Evolutionary conservation across 2,329 filamentous ascomycete species (phyloP).

Genomic region (Paracoccidioides lutzii): DNA sequence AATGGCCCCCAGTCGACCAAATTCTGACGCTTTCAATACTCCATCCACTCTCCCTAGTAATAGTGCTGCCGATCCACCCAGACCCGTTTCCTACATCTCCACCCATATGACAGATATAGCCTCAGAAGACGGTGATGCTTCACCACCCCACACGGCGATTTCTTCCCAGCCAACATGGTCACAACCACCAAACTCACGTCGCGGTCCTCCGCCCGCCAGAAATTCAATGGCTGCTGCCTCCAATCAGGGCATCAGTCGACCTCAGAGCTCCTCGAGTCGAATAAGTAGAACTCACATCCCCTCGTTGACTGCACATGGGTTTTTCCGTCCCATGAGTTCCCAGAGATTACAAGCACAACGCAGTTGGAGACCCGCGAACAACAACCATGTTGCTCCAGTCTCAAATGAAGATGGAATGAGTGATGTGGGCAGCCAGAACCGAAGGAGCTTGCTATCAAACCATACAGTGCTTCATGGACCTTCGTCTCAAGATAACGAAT

Average conservation of each 20-base stretch:
- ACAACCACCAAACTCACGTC: constrained; percentile 45
- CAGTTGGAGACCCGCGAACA: constrained; percentile 40
- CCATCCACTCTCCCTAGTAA: background rate
- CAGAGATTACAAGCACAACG: constrained; percentile 86
- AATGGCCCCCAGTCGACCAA: constrained; percentile 7
- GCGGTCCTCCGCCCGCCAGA: constrained; percentile 33
- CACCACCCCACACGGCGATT: constrained; percentile 26
- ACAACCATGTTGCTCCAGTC: constrained; percentile 18
- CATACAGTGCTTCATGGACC: constrained; percentile 31
- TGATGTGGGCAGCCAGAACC: constrained; percentile 37
- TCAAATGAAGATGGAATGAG: constrained; percentile 32
- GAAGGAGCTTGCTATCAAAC: constrained; percentile 48
- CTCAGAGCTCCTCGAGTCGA: constrained; percentile 48
- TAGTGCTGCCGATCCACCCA: constrained; percentile 13
- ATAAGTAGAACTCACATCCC: constrained; percentile 79
- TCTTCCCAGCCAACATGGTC: constrained; percentile 42
- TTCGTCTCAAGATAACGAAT: constrained; percentile 31
- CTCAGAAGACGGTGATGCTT: constrained; percentile 38
- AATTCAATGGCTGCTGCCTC: constrained; percentile 26
- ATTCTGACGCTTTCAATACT: background rate
- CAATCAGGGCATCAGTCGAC: constrained; percentile 33
- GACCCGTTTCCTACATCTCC: constrained; percentile 42
- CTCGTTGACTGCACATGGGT: constrained; percentile 74
- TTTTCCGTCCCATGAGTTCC: constrained; percentile 94
- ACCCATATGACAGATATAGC: constrained; percentile 56